These are phyloP conservation scores for Drechmeria coniospora DNA, from an alignment of 2,329 filamentous ascomycete species.

Conservation along the genomic window DNA sequence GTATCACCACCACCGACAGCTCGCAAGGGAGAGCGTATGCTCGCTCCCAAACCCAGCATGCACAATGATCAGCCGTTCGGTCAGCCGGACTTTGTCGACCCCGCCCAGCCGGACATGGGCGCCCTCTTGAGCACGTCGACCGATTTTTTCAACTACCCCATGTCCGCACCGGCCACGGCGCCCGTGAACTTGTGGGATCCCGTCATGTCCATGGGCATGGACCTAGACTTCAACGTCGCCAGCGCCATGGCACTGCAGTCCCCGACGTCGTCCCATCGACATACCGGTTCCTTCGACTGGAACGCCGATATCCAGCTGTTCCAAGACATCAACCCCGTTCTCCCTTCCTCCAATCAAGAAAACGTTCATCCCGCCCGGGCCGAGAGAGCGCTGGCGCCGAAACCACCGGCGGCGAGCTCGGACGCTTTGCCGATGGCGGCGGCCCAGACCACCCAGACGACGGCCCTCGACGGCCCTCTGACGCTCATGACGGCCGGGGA, in stretches of 20 bases:
- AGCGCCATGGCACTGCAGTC: constrained; percentile 27
- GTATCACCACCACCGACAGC: constrained; percentile 45
- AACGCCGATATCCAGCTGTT: constrained; percentile 38
- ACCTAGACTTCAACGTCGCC: constrained; percentile 38
- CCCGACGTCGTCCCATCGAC: constrained; percentile 22
- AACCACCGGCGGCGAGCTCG: constrained; percentile 27
- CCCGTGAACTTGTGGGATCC: constrained; percentile 43
- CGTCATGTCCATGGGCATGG: constrained; percentile 38
- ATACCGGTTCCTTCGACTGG: constrained; percentile 42
- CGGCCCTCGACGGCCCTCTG: constrained; percentile 35
- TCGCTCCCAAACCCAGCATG: constrained; percentile 40
- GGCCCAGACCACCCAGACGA: constrained; percentile 25
- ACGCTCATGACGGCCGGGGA: constrained; percentile 27
- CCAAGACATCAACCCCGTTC: constrained; percentile 26
- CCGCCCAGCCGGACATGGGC: constrained; percentile 33
- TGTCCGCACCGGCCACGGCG: constrained; percentile 39
- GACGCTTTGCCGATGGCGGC: constrained; percentile 11
- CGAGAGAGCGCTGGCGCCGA: constrained; percentile 34
- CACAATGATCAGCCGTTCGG: constrained; percentile 41
- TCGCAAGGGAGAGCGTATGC: constrained; percentile 38
- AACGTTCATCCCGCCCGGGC: constrained; percentile 22
- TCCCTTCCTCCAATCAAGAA: constrained; percentile 18
- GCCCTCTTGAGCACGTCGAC: constrained; percentile 29
- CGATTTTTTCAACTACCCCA: constrained; percentile 44
- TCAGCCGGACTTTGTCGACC: constrained; percentile 33